Conservation (phyloP, 1,284 basidiomycete species). For the Athelia psychrophila region DNA sequence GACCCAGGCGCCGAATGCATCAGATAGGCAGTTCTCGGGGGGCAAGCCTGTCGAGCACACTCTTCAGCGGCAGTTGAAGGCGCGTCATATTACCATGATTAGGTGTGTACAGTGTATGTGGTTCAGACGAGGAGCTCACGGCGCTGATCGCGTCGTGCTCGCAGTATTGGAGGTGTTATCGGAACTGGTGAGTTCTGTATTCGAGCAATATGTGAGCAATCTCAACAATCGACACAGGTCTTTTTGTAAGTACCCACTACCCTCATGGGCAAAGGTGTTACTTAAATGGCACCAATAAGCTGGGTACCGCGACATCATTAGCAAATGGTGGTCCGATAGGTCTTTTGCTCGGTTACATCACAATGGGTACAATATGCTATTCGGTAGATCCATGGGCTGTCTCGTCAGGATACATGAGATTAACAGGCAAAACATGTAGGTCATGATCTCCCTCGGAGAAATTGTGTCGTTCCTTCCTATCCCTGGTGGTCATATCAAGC, state of each 20-base stretch:
- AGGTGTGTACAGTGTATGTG: slow-evolving; percentile 34
- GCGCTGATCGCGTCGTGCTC: slow-evolving; percentile 39
- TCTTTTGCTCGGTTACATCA: slow-evolving; percentile 19
- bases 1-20: too few species aligned
- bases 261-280: neutral
- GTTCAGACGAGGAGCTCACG: neutral
- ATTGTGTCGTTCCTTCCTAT: slow-evolving; percentile 32
- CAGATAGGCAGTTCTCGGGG: too few species aligned
- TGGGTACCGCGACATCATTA: slow-evolving; percentile 56
- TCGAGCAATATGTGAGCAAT: too few species aligned
- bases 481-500: slow-evolving; percentile 60
- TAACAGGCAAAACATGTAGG: slow-evolving; percentile 13
- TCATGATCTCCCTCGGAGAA: slow-evolving; percentile 13
- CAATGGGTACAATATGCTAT: slow-evolving; percentile 21
- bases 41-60: slow-evolving; percentile 9
- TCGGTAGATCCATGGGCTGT: slow-evolving; percentile 15
- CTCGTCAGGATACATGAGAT: too few species aligned
- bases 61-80: slow-evolving; percentile 60
- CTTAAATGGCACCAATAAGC: neutral
- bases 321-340: slow-evolving; percentile 21
- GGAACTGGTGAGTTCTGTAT: slow-evolving; percentile 54
- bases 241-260: neutral
- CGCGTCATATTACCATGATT: slow-evolving; percentile 70
- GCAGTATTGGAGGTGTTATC: slow-evolving; percentile 52
- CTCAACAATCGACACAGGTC: neutral